A percentile compares a stretch with the other conserved stretches of the same genome.
These are phyloP conservation scores for Colletotrichum truncatum DNA, from an alignment of 2,329 filamentous ascomycete genomes.

Conservation along the genomic window DNA sequence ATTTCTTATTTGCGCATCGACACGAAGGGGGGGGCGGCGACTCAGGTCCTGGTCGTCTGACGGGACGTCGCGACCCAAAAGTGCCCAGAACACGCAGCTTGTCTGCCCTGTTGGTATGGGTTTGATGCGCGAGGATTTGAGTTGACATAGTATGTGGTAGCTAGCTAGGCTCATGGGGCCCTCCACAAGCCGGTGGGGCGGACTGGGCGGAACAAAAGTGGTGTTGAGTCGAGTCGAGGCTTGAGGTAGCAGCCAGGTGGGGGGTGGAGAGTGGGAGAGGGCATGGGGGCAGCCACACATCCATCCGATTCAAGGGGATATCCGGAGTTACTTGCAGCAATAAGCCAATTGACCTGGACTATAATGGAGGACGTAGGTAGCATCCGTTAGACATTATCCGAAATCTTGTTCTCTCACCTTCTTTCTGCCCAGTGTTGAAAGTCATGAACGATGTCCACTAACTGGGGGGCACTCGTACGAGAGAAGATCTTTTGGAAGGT, in stretches of 20 bases:
- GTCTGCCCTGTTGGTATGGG: conserved; percentile 10
- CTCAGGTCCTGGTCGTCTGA: conserved; percentile 20
- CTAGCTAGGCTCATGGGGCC: conserved; percentile 13
- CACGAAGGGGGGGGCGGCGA: conserved; percentile 17
- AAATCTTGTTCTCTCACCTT: too few species aligned
- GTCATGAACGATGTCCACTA: too few species aligned
- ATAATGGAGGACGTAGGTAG: not conserved
- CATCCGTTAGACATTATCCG: not conserved
- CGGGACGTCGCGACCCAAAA: not conserved
- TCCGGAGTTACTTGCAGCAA: not conserved
- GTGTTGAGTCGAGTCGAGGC: conserved; percentile 8
- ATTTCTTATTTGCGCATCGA: conserved; percentile 15
- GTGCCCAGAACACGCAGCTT: not conserved
- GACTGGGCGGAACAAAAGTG: not conserved
- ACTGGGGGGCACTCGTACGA: too few species aligned
- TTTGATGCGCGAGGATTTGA: not conserved
- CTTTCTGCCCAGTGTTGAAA: not conserved
- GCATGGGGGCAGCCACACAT: not conserved
- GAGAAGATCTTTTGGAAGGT: too few species aligned
- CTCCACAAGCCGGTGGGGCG: conserved; percentile 12
- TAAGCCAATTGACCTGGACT: not conserved
- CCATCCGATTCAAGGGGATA: not conserved
- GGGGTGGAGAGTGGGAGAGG: not conserved
- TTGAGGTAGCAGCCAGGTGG: not conserved
- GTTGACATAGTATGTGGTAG: conserved; percentile 2